Base-by-base conservation (phyloP, 2,329 filamentous ascomycete genomes). In the Paecilomyces fulvus region DNA sequence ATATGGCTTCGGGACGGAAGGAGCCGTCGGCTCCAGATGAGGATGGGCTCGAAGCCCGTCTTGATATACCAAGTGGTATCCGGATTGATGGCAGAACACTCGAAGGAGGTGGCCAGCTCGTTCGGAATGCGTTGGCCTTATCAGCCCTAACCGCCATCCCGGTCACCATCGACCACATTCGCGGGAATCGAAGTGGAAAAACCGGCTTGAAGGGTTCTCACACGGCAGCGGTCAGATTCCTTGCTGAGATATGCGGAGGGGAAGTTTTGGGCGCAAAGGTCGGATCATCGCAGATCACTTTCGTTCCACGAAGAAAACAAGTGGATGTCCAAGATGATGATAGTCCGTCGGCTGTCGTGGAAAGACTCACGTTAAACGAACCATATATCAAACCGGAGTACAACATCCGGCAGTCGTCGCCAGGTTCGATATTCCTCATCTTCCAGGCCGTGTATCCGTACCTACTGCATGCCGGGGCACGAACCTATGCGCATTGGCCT, bases 61-160 rank as follows among this genome's bases (percentile, higher is more conserved):
- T 2, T 43, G n/a, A 37, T 23, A 49, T 14, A 49, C 11, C 46
- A 12, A 23, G 12, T 21, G 12, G 3, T 25, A 49, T 49, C 20
- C 48, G 21, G 20, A 49, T 49, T 30, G 77, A 83, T 64, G 82
- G 83, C 51, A 77, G 76, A 17, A 83, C 77, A 2, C 77, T 85
- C 20, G 83, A 86, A 75, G 83, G 83, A 43, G 83, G 83, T 25
- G 83, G 83, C 12, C 83, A 86, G 66, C 73, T 86, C 2, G 72
- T 85, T 49, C 81, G 83, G 21, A 77, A 82, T 53, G 80, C 82
- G 2, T 62, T 84, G 8, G 77, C 78, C 12, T 69, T 85, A 2
- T 80, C 82, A 1, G 77, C 79, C 4, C 71, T 85, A 14, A 82
- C 78, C 5, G 66, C 67, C 21, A 75, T 67, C 1, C 75, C 81